Evolutionary conservation across 2,329 filamentous ascomycete genomes (phyloP).

Genomic region (Colletotrichum camelliae): DNA sequence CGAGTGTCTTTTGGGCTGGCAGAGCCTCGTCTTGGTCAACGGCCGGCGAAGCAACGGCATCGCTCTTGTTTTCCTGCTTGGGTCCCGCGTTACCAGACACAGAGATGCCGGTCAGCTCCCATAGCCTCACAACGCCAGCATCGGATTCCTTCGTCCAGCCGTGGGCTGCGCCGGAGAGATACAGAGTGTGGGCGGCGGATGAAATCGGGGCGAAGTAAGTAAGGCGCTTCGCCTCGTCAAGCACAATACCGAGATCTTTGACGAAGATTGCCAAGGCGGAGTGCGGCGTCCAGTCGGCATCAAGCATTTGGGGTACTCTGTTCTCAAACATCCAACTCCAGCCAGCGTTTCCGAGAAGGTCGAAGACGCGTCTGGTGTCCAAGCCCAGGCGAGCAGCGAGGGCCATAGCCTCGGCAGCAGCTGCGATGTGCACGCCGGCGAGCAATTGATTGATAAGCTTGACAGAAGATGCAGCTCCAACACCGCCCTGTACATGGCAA

Average conservation of each 20-base stretch:
- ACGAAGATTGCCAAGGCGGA: conserved; percentile 41
- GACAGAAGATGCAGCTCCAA: conserved; percentile 59
- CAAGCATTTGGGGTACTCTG: conserved; percentile 38
- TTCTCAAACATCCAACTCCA: conserved; percentile 44
- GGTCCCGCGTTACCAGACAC: conserved; percentile 23
- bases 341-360: conserved; percentile 47
- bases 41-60: background rate
- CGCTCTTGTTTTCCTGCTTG: background rate
- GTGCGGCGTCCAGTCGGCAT: conserved; percentile 37
- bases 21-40: conserved; percentile 5
- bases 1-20: conserved; percentile 26
- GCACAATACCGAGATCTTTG: conserved; percentile 36
- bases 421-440: conserved; percentile 62
- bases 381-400: conserved; percentile 58
- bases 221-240: conserved; percentile 35
- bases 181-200: conserved; percentile 33
- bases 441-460: conserved; percentile 65
- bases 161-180: conserved; percentile 35
- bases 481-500: conserved; percentile 55
- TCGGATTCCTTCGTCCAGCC: conserved; percentile 39
- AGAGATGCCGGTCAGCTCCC: conserved; percentile 34
- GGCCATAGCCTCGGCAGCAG: conserved; percentile 61
- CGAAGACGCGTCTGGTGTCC: conserved; percentile 52
- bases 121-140: conserved; percentile 40
- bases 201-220: conserved; percentile 33